Evolutionary conservation across 805 yeast genomes (phyloP).

Genomic region (Saccharomycopsis lassenensis): DNA sequence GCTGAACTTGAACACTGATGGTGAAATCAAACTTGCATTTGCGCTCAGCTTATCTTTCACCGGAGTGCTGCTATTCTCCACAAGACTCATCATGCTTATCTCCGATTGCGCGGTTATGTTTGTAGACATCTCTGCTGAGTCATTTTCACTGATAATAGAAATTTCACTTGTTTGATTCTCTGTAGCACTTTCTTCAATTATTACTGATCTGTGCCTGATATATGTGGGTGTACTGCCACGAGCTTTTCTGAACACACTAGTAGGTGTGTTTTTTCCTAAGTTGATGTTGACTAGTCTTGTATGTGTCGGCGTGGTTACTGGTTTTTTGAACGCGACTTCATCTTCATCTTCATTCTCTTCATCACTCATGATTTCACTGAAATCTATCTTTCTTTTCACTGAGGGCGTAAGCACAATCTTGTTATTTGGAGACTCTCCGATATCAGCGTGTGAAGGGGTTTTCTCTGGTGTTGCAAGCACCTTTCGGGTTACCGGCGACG

Average conservation of each 20-base stretch:
- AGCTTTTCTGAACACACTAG: too few relatives aligned
- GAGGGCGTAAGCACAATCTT: slow-evolving; percentile 7
- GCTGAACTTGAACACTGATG: slow-evolving; percentile 3
- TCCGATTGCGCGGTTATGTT: too few relatives aligned
- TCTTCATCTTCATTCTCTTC: slow-evolving; percentile 1
- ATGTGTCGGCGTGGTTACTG: slow-evolving; percentile 11
- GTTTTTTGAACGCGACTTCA: background rate
- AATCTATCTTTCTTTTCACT: slow-evolving; percentile 6
- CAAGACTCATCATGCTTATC: too few relatives aligned
- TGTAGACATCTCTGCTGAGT: too few relatives aligned
- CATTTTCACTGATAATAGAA: too few relatives aligned
- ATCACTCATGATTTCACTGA: slow-evolving; percentile 8
- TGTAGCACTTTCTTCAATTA: background rate
- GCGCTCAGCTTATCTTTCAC: too few relatives aligned
- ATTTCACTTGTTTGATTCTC: background rate
- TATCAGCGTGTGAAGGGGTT: slow-evolving; percentile 13
- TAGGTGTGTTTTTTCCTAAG: too few relatives aligned
- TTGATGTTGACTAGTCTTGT: slow-evolving; percentile 1
- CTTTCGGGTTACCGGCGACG: too few relatives aligned
- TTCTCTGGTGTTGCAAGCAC: background rate
- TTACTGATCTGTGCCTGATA: too few relatives aligned
- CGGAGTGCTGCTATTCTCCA: too few relatives aligned
- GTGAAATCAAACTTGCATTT: slow-evolving; percentile 3
- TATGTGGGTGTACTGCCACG: too few relatives aligned
- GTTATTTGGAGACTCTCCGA: slow-evolving; percentile 11